Percentiles rank a stretch among this genome's conserved stretches.
These are phyloP conservation scores for Endothia cerciana DNA, from an alignment of 2,329 filamentous ascomycete species.

Conservation along the genomic window DNA sequence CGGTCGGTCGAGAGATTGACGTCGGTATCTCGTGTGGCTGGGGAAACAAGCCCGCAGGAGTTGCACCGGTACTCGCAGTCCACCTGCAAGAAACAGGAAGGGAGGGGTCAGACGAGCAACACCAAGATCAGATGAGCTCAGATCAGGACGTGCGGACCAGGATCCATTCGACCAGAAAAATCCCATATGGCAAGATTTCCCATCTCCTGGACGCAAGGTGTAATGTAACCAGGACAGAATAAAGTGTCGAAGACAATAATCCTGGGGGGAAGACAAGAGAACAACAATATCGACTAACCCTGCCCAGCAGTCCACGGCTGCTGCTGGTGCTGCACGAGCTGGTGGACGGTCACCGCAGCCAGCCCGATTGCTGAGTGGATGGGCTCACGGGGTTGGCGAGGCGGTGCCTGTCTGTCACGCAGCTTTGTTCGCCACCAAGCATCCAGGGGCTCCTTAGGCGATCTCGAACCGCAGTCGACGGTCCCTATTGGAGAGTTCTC, in stretches of 20 bases:
- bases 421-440: neutral
- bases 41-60: constrained; percentile 7
- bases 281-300: constrained; percentile 23
- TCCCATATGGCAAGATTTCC: neutral
- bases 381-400: neutral
- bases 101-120: constrained; percentile 9
- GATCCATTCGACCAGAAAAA: neutral
- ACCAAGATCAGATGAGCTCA: neutral
- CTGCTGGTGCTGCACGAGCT: neutral
- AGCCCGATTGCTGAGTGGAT: neutral
- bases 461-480: neutral
- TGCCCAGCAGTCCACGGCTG: neutral
- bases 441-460: neutral
- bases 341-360: neutral
- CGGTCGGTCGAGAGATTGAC: too few species aligned
- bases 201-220: neutral
- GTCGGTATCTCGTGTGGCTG: constrained; percentile 16
- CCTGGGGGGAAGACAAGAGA: constrained; percentile 2
- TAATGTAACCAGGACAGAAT: neutral
- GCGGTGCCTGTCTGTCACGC: neutral
- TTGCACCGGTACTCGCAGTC: constrained; percentile 2
- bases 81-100: constrained; percentile 2
- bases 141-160: neutral
- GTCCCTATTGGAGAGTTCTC: neutral
- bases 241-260: neutral